These are phyloP conservation scores for Echeveria elegans DNA, from an alignment of 164 flowering plant genomes.

Conservation along the genomic window DNA sequence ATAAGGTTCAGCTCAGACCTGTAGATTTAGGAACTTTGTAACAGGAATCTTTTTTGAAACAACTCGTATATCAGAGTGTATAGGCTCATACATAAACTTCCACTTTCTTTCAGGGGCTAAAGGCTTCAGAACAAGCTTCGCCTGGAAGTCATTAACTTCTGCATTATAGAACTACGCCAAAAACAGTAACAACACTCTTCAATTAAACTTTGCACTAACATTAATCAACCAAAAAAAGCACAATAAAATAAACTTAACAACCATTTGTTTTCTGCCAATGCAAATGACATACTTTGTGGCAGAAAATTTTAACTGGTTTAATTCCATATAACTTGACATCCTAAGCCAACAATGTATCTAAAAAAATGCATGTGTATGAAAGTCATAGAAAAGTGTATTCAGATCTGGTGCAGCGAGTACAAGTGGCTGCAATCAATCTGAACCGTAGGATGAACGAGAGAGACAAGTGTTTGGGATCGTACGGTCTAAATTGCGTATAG, in stretches of 20 bases:
- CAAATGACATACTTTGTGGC: too few relatives aligned
- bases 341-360: too few relatives aligned
- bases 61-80: conserved; percentile 58
- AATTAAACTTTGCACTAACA: background rate
- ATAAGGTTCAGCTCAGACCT: conserved; percentile 31
- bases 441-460: too few relatives aligned
- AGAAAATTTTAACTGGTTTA: too few relatives aligned
- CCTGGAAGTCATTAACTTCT: conserved; percentile 59
- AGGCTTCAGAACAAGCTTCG: conserved; percentile 78
- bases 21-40: conserved; percentile 69
- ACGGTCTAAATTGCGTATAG: too few relatives aligned
- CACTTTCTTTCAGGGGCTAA: conserved; percentile 48
- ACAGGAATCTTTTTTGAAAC: conserved; percentile 82
- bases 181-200: background rate
- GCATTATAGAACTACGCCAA: conserved; percentile 59
- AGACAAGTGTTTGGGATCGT: too few relatives aligned
- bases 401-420: too few relatives aligned
- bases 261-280: background rate
- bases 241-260: too few relatives aligned
- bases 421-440: too few relatives aligned
- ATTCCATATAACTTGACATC: too few relatives aligned
- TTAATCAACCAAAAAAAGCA: background rate
- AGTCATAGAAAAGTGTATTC: background rate
- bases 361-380: too few relatives aligned
- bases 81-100: conserved; percentile 80